phyloP scores from a whole-genome alignment of 177 flowering plant genomes.

The Vitis hybrid region DNA sequence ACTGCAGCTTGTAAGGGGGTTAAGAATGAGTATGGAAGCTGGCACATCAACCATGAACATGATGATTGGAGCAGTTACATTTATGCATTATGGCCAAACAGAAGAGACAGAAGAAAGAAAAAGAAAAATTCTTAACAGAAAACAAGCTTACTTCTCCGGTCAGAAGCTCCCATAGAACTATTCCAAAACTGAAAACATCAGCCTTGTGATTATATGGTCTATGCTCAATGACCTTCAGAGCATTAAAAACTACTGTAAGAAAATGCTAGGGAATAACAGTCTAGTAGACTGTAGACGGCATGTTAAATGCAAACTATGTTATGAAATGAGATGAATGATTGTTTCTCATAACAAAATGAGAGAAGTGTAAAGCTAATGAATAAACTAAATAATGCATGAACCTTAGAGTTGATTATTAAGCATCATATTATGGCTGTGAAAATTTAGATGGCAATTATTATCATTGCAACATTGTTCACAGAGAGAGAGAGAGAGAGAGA shows the following conservation, averaged over 20 bases:
- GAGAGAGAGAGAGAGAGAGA: too few species aligned
- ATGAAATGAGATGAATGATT: not conserved
- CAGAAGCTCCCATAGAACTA: constrained; percentile 69
- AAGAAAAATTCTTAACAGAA: not conserved
- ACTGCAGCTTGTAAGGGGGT: constrained; percentile 98
- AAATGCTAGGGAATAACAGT: not conserved
- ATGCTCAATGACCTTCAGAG: constrained; percentile 66
- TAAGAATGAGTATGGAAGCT: constrained; percentile 80
- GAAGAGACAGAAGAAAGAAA: not conserved
- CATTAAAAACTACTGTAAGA: constrained; percentile 9
- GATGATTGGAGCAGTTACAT: not conserved
- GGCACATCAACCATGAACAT: constrained; percentile 16
- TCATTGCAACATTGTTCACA: too few species aligned
- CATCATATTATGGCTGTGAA: not conserved
- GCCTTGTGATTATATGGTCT: constrained; percentile 70
- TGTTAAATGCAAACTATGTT: not conserved
- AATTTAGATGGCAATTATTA: too few species aligned
- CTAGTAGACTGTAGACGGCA: not conserved
- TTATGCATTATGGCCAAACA: not conserved
- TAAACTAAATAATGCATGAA: not conserved
- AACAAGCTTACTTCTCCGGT: constrained; percentile 53
- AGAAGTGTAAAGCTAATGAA: not conserved
- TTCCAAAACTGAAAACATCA: constrained; percentile 71
- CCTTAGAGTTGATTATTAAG: not conserved
- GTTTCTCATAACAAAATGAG: not conserved